Evolutionary conservation across 2,329 filamentous ascomycete species (phyloP).

Genomic region (Botryosphaeria dothidea): DNA sequence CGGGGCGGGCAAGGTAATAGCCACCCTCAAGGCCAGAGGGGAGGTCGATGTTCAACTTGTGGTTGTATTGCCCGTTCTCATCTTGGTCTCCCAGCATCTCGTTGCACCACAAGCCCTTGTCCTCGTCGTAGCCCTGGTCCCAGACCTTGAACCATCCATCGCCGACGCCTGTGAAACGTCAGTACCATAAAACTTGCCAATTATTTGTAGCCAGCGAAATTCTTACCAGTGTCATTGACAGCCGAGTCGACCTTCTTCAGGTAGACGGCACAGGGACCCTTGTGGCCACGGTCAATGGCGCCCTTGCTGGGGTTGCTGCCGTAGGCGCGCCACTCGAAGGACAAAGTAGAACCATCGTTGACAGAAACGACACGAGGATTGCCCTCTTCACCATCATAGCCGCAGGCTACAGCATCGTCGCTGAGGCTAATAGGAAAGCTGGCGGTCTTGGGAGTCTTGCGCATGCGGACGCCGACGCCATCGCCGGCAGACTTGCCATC

Average conservation of each 20-base stretch:
- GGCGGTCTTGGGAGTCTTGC: conserved; percentile 51
- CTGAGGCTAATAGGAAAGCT: conserved; percentile 61
- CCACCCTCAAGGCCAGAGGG: conserved; percentile 63
- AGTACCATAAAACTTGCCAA: background rate
- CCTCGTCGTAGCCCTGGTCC: conserved; percentile 64
- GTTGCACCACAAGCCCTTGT: conserved; percentile 65
- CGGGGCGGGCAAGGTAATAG: conserved; percentile 71
- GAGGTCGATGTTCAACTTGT: conserved; percentile 60
- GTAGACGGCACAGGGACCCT: conserved; percentile 73
- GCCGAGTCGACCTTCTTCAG: conserved; percentile 68
- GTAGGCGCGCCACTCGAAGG: conserved; percentile 67
- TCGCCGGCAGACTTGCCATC: conserved; percentile 53
- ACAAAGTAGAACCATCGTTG: conserved; percentile 57
- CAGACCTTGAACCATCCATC: conserved; percentile 79
- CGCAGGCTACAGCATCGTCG: conserved; percentile 69
- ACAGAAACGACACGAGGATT: conserved; percentile 51
- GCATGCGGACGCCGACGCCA: conserved; percentile 71
- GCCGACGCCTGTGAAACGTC: conserved; percentile 44
- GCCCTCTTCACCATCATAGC: conserved; percentile 53
- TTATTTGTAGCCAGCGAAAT: background rate
- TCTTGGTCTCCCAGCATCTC: conserved; percentile 66
- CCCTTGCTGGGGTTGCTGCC: conserved; percentile 57
- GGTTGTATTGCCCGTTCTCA: conserved; percentile 52
- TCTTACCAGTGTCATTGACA: conserved; percentile 46
- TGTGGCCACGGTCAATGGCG: conserved; percentile 61